phyloP scores from a whole-genome alignment of 1,139 yeast species.

The Petasospora fabianii region DNA sequence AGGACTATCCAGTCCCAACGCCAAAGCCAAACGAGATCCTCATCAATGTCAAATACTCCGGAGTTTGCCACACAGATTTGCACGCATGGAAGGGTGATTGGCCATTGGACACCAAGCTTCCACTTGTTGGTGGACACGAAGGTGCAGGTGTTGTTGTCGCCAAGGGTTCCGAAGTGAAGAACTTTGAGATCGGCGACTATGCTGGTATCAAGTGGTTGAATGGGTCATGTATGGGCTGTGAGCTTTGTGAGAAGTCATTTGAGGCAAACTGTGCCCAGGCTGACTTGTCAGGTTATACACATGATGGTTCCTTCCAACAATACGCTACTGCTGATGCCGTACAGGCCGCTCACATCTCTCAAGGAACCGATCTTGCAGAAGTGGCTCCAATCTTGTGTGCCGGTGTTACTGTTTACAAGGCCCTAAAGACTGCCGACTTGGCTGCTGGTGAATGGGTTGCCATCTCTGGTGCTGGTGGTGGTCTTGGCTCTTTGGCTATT shows the following conservation, averaged over 20 bases:
- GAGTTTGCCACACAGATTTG: constrained; percentile 76
- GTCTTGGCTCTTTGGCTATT: constrained; percentile 58
- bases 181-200: constrained; percentile 56
- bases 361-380: constrained; percentile 51
- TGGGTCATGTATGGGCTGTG: constrained; percentile 59
- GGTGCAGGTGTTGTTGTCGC: constrained; percentile 66
- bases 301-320: constrained; percentile 64
- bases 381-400: constrained; percentile 64
- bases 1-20: constrained; percentile 61
- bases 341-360: constrained; percentile 57
- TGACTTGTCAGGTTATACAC: constrained; percentile 62
- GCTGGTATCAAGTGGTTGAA: constrained; percentile 67
- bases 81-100: constrained; percentile 82
- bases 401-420: constrained; percentile 64
- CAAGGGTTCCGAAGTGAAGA: constrained; percentile 50
- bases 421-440: constrained; percentile 54
- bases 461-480: constrained; percentile 64
- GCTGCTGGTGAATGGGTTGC: constrained; percentile 59
- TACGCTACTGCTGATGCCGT: constrained; percentile 64
- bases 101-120: constrained; percentile 64
- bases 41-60: constrained; percentile 67
- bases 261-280: constrained; percentile 58
- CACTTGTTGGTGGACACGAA: constrained; percentile 69
- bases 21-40: constrained; percentile 67
- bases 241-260: constrained; percentile 47